Conservation (phyloP, 192 early-diverging fungal species). For the Gonapodya prolifera region DNA sequence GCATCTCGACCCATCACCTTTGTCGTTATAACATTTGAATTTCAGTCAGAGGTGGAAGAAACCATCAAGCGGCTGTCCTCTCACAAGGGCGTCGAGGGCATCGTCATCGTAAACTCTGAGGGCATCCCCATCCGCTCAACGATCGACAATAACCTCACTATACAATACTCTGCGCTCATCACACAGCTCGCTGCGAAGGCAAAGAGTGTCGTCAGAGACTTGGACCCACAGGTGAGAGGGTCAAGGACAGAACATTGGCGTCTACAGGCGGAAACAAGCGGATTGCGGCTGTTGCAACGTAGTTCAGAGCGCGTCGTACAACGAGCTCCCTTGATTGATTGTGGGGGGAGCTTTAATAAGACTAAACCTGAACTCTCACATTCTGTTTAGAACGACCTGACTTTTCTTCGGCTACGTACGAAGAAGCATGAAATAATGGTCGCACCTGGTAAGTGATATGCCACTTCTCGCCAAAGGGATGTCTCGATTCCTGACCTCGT, state of each 20-base stretch:
- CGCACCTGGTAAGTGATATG: slow-evolving; percentile 51
- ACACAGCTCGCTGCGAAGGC: slow-evolving; percentile 70
- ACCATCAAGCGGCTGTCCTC: slow-evolving; percentile 76
- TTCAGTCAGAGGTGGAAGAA: slow-evolving; percentile 73
- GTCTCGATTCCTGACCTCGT: neutral
- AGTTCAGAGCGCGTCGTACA: neutral
- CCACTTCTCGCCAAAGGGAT: neutral
- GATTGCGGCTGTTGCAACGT: neutral
- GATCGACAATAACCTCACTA: slow-evolving; percentile 60
- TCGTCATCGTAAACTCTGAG: slow-evolving; percentile 84
- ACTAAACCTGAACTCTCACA: neutral
- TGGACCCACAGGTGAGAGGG: slow-evolving; percentile 65
- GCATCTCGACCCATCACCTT: too few species aligned
- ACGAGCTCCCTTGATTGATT: neutral
- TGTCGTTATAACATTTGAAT: too few species aligned
- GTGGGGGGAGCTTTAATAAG: neutral
- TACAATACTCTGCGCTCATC: slow-evolving; percentile 72
- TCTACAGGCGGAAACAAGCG: neutral
- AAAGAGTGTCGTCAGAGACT: slow-evolving; percentile 53
- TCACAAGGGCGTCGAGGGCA: slow-evolving; percentile 79
- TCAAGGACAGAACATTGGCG: neutral
- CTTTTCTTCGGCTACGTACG: slow-evolving; percentile 82
- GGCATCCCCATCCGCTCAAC: slow-evolving; percentile 86
- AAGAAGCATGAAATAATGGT: slow-evolving; percentile 97
- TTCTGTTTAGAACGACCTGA: slow-evolving; percentile 70